These are phyloP conservation scores for Cocos nucifera DNA, from an alignment of 176 grass and related monocot genomes.

Conservation along the genomic window DNA sequence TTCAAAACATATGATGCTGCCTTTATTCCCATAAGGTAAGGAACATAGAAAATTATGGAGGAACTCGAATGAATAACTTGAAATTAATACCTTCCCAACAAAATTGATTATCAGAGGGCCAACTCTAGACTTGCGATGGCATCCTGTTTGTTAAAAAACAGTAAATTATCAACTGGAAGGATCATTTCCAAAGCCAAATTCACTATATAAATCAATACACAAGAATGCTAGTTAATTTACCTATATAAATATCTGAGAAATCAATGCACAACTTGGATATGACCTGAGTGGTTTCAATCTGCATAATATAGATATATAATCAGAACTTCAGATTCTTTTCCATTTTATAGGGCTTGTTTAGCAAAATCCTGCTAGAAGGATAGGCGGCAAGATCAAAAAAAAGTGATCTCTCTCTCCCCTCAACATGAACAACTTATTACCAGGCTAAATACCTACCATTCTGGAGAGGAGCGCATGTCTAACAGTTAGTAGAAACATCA, in stretches of 20 bases:
- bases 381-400: too few species aligned
- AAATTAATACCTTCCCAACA: constrained; percentile 62
- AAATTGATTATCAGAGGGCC: constrained; percentile 59
- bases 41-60: background rate
- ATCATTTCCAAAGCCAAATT: background rate
- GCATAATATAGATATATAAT: constrained; percentile 17
- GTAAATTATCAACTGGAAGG: constrained; percentile 13
- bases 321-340: background rate
- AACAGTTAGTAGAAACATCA: too few species aligned
- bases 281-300: constrained; percentile 62
- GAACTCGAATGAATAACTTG: constrained; percentile 1
- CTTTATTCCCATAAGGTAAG: too few species aligned
- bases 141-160: constrained; percentile 43
- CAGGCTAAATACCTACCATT: too few species aligned
- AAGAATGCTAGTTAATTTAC: constrained; percentile 23
- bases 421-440: too few species aligned
- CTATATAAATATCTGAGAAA: constrained; percentile 91
- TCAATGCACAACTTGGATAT: constrained; percentile 67
- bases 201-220: background rate
- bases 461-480: too few species aligned
- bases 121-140: constrained; percentile 48
- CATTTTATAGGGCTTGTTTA: background rate
- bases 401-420: too few species aligned
- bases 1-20: background rate
- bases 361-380: too few species aligned